phyloP scores from a whole-genome alignment of 495 filamentous ascomycete species.

The Penicillium robsamsonii region DNA sequence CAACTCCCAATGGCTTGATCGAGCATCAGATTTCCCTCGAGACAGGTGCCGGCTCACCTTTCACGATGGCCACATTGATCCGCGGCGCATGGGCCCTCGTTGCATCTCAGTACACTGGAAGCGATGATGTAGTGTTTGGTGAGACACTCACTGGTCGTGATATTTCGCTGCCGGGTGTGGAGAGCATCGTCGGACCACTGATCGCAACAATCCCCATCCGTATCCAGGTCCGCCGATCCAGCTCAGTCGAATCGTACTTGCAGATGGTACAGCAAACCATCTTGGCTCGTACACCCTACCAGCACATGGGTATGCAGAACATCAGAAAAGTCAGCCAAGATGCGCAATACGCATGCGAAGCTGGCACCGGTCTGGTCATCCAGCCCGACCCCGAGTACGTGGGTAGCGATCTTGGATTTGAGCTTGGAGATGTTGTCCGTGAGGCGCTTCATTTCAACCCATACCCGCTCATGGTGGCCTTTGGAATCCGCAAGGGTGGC shows the following conservation, averaged over 20 bases:
- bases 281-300: conserved; percentile 54
- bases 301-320: conserved; percentile 69
- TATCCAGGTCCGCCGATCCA: conserved; percentile 34
- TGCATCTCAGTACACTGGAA: conserved; percentile 51
- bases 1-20: conserved; percentile 50
- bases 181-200: conserved; percentile 52
- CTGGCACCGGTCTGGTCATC: conserved; percentile 58
- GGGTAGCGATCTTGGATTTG: conserved; percentile 50
- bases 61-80: conserved; percentile 58
- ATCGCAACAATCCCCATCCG: conserved; percentile 67
- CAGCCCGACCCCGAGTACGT: conserved; percentile 44
- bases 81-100: conserved; percentile 62
- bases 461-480: conserved; percentile 64
- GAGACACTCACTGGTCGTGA: conserved; percentile 57
- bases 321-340: conserved; percentile 62
- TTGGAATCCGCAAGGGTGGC: conserved; percentile 53
- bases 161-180: conserved; percentile 44
- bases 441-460: conserved; percentile 68
- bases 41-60: conserved; percentile 33
- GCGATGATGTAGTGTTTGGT: conserved; percentile 56
- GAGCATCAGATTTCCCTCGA: conserved; percentile 50
- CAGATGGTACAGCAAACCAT: conserved; percentile 53
- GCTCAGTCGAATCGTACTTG: conserved; percentile 33
- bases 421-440: conserved; percentile 54
- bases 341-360: conserved; percentile 62